Percentiles rank a stretch among this genome's conserved stretches.
Conservation (phyloP, 768 basidiomycete species). For the Pholiota microspora region DNA sequence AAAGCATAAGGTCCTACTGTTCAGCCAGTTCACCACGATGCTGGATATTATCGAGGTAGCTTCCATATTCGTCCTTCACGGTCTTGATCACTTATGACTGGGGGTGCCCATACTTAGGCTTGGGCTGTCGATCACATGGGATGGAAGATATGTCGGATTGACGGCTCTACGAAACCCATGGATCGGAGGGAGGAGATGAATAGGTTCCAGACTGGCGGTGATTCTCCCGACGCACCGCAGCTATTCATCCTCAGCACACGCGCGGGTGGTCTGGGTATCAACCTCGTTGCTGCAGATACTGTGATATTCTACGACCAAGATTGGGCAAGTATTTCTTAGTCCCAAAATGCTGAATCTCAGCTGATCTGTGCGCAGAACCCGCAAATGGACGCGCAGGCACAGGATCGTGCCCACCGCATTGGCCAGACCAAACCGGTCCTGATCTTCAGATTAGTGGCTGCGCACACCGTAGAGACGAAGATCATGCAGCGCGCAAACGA, state of each 20-base stretch:
- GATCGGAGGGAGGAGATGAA: conserved; percentile 86
- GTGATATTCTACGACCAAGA: conserved; percentile 95
- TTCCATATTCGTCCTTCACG: neutral
- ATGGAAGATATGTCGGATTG: conserved; percentile 87
- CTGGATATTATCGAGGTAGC: conserved; percentile 89
- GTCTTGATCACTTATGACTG: neutral
- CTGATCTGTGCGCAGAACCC: conserved; percentile 58
- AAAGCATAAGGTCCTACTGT: conserved; percentile 82
- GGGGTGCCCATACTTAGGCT: conserved; percentile 42
- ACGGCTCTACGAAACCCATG: conserved; percentile 79
- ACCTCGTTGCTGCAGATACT: conserved; percentile 80
- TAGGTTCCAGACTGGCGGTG: conserved; percentile 72
- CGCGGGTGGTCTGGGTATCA: conserved; percentile 79
- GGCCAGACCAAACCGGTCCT: conserved; percentile 91
- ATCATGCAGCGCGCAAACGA: conserved; percentile 87
- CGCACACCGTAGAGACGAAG: conserved; percentile 88
- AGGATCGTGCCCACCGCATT: conserved; percentile 94
- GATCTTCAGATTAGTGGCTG: conserved; percentile 83
- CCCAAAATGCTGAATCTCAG: neutral
- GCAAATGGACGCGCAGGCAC: conserved; percentile 95
- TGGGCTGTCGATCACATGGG: conserved; percentile 87
- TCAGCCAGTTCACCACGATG: conserved; percentile 96
- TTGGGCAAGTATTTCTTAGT: conserved; percentile 54
- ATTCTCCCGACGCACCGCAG: conserved; percentile 58
- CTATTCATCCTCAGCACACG: conserved; percentile 82